Conservation (phyloP, 2,329 filamentous ascomycete species). For the Acarospora socialis region DNA sequence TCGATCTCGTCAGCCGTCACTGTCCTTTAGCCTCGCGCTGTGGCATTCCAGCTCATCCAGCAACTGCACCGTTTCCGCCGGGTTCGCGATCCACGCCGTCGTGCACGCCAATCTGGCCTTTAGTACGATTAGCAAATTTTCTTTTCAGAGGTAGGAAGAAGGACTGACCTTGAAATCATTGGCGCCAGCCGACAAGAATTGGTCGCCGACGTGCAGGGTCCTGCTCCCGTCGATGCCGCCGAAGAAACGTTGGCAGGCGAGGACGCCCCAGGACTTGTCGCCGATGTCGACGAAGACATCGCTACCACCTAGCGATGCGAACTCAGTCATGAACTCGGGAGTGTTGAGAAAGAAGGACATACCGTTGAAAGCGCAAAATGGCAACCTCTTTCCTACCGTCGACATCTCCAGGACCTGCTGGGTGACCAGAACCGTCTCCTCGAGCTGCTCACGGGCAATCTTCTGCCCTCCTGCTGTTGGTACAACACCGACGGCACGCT, state of each 20-base stretch:
- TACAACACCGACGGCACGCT: slow-evolving; percentile 68
- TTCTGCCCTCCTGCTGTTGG: slow-evolving; percentile 38
- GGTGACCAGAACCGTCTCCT: slow-evolving; percentile 89
- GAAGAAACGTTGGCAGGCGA: slow-evolving; percentile 84
- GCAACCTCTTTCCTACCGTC: slow-evolving; percentile 51
- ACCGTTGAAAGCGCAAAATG: slow-evolving; percentile 96
- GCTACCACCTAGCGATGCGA: slow-evolving; percentile 48
- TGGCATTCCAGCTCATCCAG: slow-evolving; percentile 57
- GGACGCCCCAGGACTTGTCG: slow-evolving; percentile 92
- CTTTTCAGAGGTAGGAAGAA: slow-evolving; percentile 32
- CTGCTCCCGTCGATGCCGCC: slow-evolving; percentile 58
- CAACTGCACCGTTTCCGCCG: slow-evolving; percentile 75
- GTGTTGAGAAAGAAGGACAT: slow-evolving; percentile 7
- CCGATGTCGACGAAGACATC: slow-evolving; percentile 98
- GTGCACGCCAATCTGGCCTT: slow-evolving; percentile 73
- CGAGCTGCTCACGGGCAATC: slow-evolving; percentile 75
- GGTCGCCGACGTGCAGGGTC: slow-evolving; percentile 87
- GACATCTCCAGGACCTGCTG: slow-evolving; percentile 85
- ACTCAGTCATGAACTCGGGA: slow-evolving; percentile 1
- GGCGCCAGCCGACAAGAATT: slow-evolving; percentile 85
- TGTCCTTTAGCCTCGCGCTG: too few species aligned
- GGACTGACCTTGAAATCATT: slow-evolving; percentile 78
- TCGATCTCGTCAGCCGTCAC: too few species aligned
- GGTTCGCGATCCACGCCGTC: slow-evolving; percentile 93
- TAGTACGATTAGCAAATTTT: not conserved